These are phyloP conservation scores for Paralagenidium karlingii DNA, from an alignment of 352 stramenopile genomes.

Conservation along the genomic window DNA sequence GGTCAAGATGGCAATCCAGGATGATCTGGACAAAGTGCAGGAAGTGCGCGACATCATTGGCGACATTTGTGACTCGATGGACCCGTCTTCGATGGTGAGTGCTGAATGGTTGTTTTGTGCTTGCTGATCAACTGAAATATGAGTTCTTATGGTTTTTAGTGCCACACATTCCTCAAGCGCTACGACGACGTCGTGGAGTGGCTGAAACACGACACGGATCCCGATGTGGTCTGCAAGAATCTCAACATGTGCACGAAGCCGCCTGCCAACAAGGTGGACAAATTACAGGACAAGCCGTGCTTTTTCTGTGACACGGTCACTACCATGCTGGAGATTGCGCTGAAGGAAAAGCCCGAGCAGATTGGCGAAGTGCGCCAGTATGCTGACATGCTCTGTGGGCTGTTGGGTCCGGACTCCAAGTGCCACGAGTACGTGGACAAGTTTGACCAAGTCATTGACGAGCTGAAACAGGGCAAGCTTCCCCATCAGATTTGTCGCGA, in stretches of 20 bases:
- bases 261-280: background rate
- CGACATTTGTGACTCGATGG: conserved; percentile 61
- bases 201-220: conserved; percentile 56
- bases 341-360: conserved; percentile 39
- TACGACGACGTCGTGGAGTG: conserved; percentile 69
- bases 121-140: background rate
- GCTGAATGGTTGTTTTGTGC: background rate
- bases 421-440: background rate
- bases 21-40: conserved; percentile 49
- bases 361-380: conserved; percentile 43
- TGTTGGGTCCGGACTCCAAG: background rate
- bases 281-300: background rate
- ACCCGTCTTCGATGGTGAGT: conserved; percentile 32
- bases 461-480: conserved; percentile 47
- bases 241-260: conserved; percentile 40
- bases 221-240: conserved; percentile 35
- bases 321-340: conserved; percentile 40
- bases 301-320: conserved; percentile 38
- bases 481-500: conserved; percentile 41
- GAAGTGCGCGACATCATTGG: conserved; percentile 59
- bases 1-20: conserved; percentile 34
- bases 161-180: conserved; percentile 60
- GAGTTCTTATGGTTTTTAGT: conserved; percentile 7
- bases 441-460: conserved; percentile 28
- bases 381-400: conserved; percentile 13